Conservation (phyloP, 208 protist genomes). For the Eutreptiella sp. region DNA sequence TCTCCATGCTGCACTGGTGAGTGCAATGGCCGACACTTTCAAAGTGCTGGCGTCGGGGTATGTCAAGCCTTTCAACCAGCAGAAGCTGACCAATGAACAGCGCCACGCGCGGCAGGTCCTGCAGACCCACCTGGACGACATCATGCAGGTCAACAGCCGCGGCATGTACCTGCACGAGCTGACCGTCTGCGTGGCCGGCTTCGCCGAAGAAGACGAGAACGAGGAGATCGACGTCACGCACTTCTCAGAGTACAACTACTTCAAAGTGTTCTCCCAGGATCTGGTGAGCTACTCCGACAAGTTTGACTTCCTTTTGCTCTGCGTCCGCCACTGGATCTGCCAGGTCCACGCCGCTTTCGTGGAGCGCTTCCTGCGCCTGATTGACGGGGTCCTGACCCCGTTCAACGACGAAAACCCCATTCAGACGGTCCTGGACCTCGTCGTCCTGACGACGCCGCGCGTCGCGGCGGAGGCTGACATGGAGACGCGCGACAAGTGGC, state of each 20-base stretch:
- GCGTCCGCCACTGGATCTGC: neutral
- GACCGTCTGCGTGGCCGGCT: neutral
- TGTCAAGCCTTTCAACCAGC: too few species aligned
- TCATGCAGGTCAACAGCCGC: neutral
- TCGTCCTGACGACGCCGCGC: too few species aligned
- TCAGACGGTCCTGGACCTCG: too few species aligned
- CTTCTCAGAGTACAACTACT: constrained; percentile 8
- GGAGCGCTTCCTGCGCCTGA: neutral
- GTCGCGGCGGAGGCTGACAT: too few species aligned
- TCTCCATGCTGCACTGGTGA: too few species aligned
- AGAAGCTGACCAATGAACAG: too few species aligned
- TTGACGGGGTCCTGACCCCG: neutral
- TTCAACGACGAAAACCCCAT: too few species aligned
- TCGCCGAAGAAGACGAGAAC: neutral
- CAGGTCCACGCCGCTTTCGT: neutral
- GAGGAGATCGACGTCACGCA: neutral
- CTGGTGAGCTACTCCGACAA: neutral
- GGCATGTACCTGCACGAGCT: neutral
- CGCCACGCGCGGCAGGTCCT: too few species aligned
- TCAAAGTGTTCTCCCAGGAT: neutral
- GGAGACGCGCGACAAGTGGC: too few species aligned
- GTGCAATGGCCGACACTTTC: too few species aligned
- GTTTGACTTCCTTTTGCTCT: constrained; percentile 1
- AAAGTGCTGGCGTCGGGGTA: too few species aligned
- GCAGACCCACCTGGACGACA: neutral